Conservation (phyloP, 1,284 basidiomycete species). For the Leccinum pseudoinsigne region DNA sequence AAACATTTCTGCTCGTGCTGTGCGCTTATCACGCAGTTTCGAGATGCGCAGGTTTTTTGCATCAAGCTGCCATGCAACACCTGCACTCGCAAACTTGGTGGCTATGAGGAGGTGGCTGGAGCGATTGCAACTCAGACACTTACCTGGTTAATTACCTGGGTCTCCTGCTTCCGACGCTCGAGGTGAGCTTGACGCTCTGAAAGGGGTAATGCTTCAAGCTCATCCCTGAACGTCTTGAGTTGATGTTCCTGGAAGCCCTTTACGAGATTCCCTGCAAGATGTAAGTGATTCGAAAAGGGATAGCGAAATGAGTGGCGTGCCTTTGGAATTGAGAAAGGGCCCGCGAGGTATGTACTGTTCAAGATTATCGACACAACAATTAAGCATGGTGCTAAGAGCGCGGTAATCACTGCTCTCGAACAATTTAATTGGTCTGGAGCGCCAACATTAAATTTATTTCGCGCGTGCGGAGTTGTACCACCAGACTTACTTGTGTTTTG, state of each 20-base stretch:
- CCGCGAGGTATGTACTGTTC: slow-evolving; percentile 29
- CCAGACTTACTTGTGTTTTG: slow-evolving; percentile 27
- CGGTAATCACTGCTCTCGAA: slow-evolving; percentile 10
- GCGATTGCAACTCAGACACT: slow-evolving; percentile 1
- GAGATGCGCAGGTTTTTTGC: slow-evolving; percentile 19
- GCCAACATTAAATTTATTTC: neutral
- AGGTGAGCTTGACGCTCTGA: slow-evolving; percentile 25
- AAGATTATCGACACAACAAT: slow-evolving; percentile 14
- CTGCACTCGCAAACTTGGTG: slow-evolving; percentile 26
- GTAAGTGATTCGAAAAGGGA: slow-evolving; percentile 9
- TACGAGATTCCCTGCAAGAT: slow-evolving; percentile 16
- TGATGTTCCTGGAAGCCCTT: slow-evolving; percentile 28
- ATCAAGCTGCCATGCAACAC: slow-evolving; percentile 27
- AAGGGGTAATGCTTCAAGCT: slow-evolving; percentile 12
- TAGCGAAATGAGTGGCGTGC: slow-evolving; percentile 7
- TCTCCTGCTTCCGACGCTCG: slow-evolving; percentile 17
- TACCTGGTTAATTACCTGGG: slow-evolving; percentile 14
- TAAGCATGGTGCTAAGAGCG: slow-evolving; percentile 14
- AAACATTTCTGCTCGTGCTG: slow-evolving; percentile 29
- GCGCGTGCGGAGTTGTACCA: neutral
- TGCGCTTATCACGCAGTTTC: slow-evolving; percentile 26
- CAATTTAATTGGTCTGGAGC: slow-evolving; percentile 23
- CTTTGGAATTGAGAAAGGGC: slow-evolving; percentile 27
- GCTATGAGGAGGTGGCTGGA: slow-evolving; percentile 8
- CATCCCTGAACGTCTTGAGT: slow-evolving; percentile 22